A percentile compares a stretch with the other conserved stretches of the same genome.
These are phyloP conservation scores for Scolecobasidium constrictum DNA, from an alignment of 2,329 filamentous ascomycete genomes.

Conservation along the genomic window DNA sequence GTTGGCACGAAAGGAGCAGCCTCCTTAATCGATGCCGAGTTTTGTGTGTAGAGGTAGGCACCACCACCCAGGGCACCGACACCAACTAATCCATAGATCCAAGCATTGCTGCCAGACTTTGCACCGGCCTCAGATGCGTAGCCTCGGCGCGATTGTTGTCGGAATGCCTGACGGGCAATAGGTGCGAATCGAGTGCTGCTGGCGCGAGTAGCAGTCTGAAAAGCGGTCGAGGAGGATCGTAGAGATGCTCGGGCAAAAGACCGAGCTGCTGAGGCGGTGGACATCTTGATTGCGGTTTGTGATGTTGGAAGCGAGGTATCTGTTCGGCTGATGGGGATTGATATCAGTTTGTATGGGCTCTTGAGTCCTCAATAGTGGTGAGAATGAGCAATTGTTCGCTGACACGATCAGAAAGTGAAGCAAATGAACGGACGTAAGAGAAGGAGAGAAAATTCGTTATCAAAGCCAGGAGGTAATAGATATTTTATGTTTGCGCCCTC, in stretches of 20 bases:
- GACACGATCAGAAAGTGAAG: too few species aligned
- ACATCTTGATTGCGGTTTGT: too few species aligned
- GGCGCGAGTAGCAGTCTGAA: constrained; percentile 17
- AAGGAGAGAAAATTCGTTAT: too few species aligned
- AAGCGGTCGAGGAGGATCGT: constrained; percentile 2
- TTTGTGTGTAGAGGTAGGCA: constrained; percentile 12
- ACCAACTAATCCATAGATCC: constrained; percentile 21
- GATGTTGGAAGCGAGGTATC: too few species aligned
- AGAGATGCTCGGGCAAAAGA: constrained; percentile 7
- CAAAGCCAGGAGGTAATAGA: too few species aligned
- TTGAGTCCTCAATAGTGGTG: too few species aligned
- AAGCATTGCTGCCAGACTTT: constrained; percentile 31
- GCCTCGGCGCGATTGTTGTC: constrained; percentile 62
- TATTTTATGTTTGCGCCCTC: too few species aligned
- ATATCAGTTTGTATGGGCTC: too few species aligned
- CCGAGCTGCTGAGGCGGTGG: constrained; percentile 1
- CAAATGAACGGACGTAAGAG: too few species aligned
- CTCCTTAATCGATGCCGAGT: constrained; percentile 13
- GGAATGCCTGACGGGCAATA: constrained; percentile 54
- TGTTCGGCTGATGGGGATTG: too few species aligned
- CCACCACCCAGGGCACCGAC: constrained; percentile 20
- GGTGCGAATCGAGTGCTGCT: constrained; percentile 38
- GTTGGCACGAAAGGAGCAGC: constrained; percentile 54
- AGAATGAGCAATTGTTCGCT: too few species aligned
- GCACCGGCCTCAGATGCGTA: constrained; percentile 50